Evolutionary conservation across 495 filamentous ascomycete species (phyloP).

Genomic region (Amorphotheca resinae): DNA sequence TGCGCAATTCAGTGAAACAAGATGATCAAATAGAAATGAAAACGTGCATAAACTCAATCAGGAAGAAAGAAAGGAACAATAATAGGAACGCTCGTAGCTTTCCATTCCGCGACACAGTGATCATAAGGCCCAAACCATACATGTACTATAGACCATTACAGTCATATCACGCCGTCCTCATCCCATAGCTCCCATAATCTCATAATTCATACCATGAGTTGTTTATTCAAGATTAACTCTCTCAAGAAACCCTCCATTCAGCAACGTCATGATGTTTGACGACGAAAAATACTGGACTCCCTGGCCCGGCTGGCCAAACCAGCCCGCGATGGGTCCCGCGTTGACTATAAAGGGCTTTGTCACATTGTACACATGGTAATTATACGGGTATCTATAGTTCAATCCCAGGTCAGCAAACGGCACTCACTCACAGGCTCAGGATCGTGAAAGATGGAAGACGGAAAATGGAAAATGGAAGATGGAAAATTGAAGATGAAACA

Average conservation of each 20-base stretch:
- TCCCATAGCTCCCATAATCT: no score
- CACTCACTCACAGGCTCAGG: no score
- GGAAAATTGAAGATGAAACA: constrained; percentile 5
- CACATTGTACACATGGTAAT: constrained; percentile 44
- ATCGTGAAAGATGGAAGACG: not conserved
- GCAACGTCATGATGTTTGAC: constrained; percentile 4
- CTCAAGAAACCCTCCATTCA: constrained; percentile 3
- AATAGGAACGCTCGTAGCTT: no score
- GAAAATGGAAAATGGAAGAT: not conserved
- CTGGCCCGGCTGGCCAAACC: constrained; percentile 46
- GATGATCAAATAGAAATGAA: no score
- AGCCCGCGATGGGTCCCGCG: constrained; percentile 39
- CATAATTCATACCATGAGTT: not conserved
- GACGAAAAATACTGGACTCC: constrained; percentile 32
- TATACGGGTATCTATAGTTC: constrained; percentile 31
- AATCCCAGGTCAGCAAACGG: not conserved
- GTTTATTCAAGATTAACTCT: constrained; percentile 3
- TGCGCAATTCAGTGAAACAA: no score
- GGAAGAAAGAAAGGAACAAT: no score
- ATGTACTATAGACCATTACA: no score
- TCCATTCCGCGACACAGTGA: no score
- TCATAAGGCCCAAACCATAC: no score
- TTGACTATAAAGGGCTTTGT: constrained; percentile 28
- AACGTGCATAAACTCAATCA: no score
- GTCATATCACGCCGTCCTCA: no score